These are phyloP conservation scores for Lepidium africanum DNA, from an alignment of 345 rosid species.

Conservation along the genomic window DNA sequence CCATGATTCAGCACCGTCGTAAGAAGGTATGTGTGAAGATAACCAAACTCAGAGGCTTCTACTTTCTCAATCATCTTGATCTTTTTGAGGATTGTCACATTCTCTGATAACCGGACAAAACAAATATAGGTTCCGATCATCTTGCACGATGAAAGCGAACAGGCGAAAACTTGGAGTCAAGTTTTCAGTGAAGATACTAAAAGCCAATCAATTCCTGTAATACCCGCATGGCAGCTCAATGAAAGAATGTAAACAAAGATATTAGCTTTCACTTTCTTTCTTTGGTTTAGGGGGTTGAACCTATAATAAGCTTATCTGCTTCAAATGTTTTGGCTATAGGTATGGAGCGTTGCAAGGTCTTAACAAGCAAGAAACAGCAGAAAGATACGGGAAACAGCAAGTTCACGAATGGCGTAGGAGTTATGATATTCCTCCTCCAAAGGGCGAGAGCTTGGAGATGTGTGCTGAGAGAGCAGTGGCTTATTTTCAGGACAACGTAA, in stretches of 20 bases:
- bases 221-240: conserved; percentile 88
- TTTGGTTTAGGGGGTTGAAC: not conserved
- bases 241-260: conserved; percentile 70
- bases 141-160: conserved; percentile 69
- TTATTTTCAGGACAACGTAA: conserved; percentile 26
- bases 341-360: conserved; percentile 96
- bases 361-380: conserved; percentile 94
- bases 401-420: conserved; percentile 98
- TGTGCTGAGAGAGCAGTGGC: conserved; percentile 89
- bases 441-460: conserved; percentile 98
- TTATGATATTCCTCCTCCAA: conserved; percentile 89
- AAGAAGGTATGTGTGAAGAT: conserved; percentile 40
- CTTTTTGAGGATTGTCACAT: not conserved
- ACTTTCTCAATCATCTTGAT: not conserved
- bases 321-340: conserved; percentile 31
- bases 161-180: conserved; percentile 78
- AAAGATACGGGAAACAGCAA: conserved; percentile 80
- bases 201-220: conserved; percentile 75
- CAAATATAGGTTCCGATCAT: conserved; percentile 67
- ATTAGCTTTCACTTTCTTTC: not conserved
- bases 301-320: not conserved
- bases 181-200: conserved; percentile 80
- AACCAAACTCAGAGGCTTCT: not conserved
- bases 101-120: not conserved
- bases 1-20: conserved; percentile 83